phyloP scores from a whole-genome alignment of 306 rosid genomes.

The Alnus glutinosa region DNA sequence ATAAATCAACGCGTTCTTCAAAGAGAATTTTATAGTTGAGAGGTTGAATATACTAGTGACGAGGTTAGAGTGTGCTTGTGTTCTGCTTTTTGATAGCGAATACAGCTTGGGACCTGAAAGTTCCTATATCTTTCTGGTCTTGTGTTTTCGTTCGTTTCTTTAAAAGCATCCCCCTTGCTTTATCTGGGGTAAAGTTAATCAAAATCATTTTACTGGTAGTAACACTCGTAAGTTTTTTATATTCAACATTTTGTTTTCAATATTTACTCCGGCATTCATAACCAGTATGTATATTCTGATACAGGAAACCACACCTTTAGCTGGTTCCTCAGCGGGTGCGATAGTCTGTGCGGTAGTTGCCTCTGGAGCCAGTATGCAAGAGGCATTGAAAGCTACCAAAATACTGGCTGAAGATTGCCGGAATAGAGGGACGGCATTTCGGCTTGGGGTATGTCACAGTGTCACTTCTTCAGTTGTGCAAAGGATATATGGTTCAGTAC shows the following conservation, averaged over 20 bases:
- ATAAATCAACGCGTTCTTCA: background rate
- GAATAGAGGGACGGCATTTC: slow-evolving; percentile 84
- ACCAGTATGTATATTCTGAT: slow-evolving; percentile 23
- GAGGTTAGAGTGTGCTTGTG: background rate
- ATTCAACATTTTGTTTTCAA: too few relatives aligned
- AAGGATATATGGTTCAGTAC: slow-evolving; percentile 1
- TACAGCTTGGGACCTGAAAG: background rate
- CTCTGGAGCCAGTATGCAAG: slow-evolving; percentile 89
- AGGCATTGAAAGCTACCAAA: slow-evolving; percentile 76
- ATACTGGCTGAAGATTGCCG: slow-evolving; percentile 91
- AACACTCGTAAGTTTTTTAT: too few relatives aligned
- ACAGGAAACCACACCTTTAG: slow-evolving; percentile 91
- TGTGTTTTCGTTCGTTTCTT: background rate
- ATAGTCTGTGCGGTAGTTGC: slow-evolving; percentile 94
- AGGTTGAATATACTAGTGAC: background rate
- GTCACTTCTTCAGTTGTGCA: slow-evolving; percentile 19
- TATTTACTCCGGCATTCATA: background rate
- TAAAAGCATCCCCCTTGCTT: background rate
- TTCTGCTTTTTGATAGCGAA: background rate
- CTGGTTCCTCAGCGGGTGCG: slow-evolving; percentile 99
- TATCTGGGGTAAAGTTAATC: too few relatives aligned
- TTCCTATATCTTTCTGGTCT: background rate
- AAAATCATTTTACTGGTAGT: too few relatives aligned
- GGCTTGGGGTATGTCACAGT: slow-evolving; percentile 79
- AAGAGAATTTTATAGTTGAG: background rate